A percentile compares a stretch with the other conserved stretches of the same genome.
phyloP scores from a whole-genome alignment of 495 filamentous ascomycete species.

The Penicillium mononematosum region DNA sequence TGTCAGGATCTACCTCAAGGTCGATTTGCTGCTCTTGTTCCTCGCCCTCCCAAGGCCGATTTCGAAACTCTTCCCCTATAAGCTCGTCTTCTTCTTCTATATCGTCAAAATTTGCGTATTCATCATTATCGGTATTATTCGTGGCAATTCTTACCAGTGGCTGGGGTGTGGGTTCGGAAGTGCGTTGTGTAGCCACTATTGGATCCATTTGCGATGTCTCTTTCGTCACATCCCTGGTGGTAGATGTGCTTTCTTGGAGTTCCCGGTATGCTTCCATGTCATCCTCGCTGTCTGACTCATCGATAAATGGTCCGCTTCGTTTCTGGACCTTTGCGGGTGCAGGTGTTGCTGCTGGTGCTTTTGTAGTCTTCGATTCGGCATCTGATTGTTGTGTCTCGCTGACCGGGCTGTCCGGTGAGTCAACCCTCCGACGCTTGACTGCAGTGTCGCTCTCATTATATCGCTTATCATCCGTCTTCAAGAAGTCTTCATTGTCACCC shows the following conservation, averaged over 20 bases:
- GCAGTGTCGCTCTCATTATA: conserved; percentile 32
- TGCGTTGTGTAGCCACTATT: conserved; percentile 53
- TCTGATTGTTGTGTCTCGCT: conserved; percentile 19
- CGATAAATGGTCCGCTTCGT: conserved; percentile 57
- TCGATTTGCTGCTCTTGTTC: conserved; percentile 27
- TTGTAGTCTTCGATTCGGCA: conserved; percentile 7
- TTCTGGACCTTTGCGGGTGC: conserved; percentile 9
- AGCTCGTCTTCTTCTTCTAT: conserved; percentile 55
- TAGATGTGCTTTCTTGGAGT: conserved; percentile 15
- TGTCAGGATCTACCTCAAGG: conserved; percentile 10
- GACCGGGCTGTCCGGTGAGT: conserved; percentile 22
- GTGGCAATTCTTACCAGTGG: conserved; percentile 57
- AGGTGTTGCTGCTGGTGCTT: neutral
- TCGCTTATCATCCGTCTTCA: conserved; percentile 20
- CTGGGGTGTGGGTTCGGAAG: conserved; percentile 27
- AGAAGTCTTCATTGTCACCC: conserved; percentile 30
- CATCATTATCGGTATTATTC: conserved; percentile 55
- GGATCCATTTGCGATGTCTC: conserved; percentile 14
- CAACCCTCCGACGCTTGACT: conserved; percentile 43
- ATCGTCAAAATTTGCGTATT: conserved; percentile 69
- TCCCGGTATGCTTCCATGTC: conserved; percentile 38
- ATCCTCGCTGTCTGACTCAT: conserved; percentile 67
- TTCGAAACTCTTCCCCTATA: conserved; percentile 44
- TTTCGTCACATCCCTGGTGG: conserved; percentile 2
- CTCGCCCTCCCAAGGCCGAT: conserved; percentile 35